Evolutionary conservation across 176 grass and related monocot genomes (phyloP).

Genomic region (Guadua angustifolia): DNA sequence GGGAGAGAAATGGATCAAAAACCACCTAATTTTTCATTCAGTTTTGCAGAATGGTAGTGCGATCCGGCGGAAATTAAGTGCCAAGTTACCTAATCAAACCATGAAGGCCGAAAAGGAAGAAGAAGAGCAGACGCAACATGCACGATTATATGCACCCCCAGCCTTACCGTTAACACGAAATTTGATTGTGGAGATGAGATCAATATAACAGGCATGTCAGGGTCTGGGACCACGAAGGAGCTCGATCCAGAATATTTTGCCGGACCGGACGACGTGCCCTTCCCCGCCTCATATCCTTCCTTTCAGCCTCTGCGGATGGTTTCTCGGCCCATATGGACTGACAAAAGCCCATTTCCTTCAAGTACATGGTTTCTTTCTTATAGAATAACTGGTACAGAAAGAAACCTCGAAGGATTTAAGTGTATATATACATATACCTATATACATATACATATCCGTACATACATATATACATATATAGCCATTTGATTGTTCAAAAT

Average conservation of each 20-base stretch:
- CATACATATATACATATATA: no score
- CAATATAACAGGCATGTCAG: no score
- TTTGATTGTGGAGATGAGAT: neutral
- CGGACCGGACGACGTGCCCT: neutral
- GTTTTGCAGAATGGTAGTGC: neutral
- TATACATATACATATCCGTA: no score
- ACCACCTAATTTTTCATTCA: neutral
- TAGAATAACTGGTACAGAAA: no score
- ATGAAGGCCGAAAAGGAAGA: no score
- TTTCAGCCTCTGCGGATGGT: neutral
- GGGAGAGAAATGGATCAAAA: neutral
- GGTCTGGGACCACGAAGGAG: no score
- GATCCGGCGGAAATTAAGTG: constrained; percentile 6
- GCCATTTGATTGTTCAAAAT: no score
- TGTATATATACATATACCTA: no score
- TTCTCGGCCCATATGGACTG: neutral
- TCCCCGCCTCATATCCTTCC: neutral
- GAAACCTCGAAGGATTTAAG: no score
- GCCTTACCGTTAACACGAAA: neutral
- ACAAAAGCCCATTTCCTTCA: no score
- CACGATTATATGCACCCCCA: neutral
- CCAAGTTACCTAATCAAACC: neutral
- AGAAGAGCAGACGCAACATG: no score
- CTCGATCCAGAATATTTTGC: neutral
- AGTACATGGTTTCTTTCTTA: no score